Base-by-base conservation (phyloP, 805 yeast species). In the Metschnikowia proteae region DNA sequence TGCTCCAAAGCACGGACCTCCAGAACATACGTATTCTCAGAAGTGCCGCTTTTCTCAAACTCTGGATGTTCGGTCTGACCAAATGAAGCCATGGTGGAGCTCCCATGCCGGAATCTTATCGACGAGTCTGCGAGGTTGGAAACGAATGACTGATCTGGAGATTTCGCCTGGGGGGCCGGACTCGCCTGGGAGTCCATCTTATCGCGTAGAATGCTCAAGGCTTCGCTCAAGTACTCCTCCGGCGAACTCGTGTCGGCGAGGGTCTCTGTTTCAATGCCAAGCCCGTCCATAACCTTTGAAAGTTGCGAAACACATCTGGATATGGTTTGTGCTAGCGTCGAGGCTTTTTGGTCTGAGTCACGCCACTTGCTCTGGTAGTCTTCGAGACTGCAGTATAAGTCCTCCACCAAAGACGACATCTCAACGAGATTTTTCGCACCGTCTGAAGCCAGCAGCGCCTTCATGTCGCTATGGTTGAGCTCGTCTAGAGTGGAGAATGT, bases 301-400 rank as follows among this genome's bases (percentile, higher is more conserved):
- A 46, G 30, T 28, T 71, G 73, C 39, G 64, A 38, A 13, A 52
- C 46, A 31, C 47, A 45, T 7, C 38, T 27, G 3, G 37, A 17
- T 17, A 54, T 47, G 4, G 46, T 34, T 7, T 46, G 46, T 10
- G 46, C 46, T 23, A 53, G 31, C 3, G 32, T 30, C 4, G 45
- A 32, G 1, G 50, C 52, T 25, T 49, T 44, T 26, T 46, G 39
- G 17, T 57, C 59, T 8, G 57, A 67, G 6, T 57, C 63, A 11
- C 62, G 55, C 41, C 73, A 54, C 42, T 65, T 66, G 17, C 51
- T 48, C 50, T 73, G 69, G 47, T 67, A 70, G 2, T 55, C 56
- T 47, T 70, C 75, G 27, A 73, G 57, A 47, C 61, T 71, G 5
- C 58, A 55, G 50, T 68, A 70, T 43, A 73, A 58, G 43, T 73